Conservation (phyloP, 495 filamentous ascomycete genomes). For the Cairneyella variabilis region DNA sequence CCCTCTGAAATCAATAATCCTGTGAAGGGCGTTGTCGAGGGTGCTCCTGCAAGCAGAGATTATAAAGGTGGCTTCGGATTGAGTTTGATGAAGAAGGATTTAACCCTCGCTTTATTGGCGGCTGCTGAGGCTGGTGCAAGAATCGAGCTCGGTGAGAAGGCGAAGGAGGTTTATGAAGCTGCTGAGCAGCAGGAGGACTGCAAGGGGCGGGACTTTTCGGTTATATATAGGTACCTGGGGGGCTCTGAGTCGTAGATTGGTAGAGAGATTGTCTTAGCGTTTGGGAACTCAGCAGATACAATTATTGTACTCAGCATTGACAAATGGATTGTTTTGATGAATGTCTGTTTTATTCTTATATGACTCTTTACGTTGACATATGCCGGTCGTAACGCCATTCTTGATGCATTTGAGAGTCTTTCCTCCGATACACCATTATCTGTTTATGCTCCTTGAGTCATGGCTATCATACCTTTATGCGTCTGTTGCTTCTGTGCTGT, state of each 20-base stretch:
- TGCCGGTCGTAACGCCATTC: constrained; percentile 2
- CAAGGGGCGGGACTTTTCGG: constrained; percentile 77
- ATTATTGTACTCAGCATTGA: too few relatives aligned
- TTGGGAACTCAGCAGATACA: too few relatives aligned
- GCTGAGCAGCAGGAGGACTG: constrained; percentile 54
- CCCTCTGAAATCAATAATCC: constrained; percentile 91
- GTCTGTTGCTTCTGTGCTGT: too few relatives aligned
- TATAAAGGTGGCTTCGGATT: constrained; percentile 84
- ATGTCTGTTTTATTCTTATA: too few relatives aligned
- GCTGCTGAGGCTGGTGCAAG: constrained; percentile 63
- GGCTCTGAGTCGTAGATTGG: constrained; percentile 13
- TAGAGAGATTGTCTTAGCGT: not conserved
- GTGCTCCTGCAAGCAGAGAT: constrained; percentile 65
- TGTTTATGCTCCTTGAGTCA: not conserved
- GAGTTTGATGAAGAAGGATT: constrained; percentile 79
- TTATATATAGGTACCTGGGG: constrained; percentile 73
- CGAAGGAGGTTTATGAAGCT: constrained; percentile 63
- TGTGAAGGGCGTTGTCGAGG: constrained; percentile 75
- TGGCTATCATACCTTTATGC: too few relatives aligned
- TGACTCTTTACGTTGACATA: not conserved
- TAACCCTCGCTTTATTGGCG: constrained; percentile 68
- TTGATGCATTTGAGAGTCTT: not conserved
- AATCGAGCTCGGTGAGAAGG: constrained; percentile 60
- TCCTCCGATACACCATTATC: not conserved
- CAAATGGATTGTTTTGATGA: too few relatives aligned